phyloP scores from a whole-genome alignment of 768 basidiomycete genomes.

The Kondoa malvinella region DNA sequence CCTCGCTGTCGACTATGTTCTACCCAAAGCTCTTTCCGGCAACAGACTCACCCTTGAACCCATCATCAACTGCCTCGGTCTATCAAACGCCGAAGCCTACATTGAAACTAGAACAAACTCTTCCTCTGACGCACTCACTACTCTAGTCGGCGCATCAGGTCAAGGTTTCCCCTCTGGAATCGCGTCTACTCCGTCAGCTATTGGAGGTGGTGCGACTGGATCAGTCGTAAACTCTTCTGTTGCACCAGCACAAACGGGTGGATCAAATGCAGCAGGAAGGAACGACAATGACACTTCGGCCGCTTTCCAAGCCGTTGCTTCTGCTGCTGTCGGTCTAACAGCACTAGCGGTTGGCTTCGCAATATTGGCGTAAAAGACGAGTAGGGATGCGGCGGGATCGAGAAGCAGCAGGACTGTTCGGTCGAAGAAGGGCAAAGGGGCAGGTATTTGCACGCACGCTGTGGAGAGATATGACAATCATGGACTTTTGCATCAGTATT shows the following conservation, averaged over 20 bases:
- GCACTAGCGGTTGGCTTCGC: background rate
- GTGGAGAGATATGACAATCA: too few relatives aligned
- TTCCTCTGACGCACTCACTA: conserved; percentile 14
- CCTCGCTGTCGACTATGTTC: conserved; percentile 67
- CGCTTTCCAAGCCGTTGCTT: background rate
- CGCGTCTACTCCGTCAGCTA: background rate
- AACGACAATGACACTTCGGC: background rate
- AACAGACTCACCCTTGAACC: conserved; percentile 56
- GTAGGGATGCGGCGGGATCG: too few relatives aligned
- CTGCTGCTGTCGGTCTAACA: background rate
- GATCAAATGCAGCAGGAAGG: background rate
- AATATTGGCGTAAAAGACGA: background rate
- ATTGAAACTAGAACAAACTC: conserved; percentile 62
- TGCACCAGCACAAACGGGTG: background rate
- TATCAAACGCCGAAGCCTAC: conserved; percentile 49
- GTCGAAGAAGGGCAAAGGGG: too few relatives aligned
- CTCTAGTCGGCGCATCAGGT: background rate
- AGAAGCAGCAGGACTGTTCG: too few relatives aligned
- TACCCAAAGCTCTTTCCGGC: conserved; percentile 55
- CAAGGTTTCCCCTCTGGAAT: background rate
- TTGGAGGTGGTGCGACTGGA: background rate
- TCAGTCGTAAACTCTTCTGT: background rate
- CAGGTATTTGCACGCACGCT: too few relatives aligned
- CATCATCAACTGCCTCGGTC: conserved; percentile 51
- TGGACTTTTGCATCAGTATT: too few relatives aligned